Conservation (phyloP, 129 eudicot genomes). For the Solidago caesia region DNA sequence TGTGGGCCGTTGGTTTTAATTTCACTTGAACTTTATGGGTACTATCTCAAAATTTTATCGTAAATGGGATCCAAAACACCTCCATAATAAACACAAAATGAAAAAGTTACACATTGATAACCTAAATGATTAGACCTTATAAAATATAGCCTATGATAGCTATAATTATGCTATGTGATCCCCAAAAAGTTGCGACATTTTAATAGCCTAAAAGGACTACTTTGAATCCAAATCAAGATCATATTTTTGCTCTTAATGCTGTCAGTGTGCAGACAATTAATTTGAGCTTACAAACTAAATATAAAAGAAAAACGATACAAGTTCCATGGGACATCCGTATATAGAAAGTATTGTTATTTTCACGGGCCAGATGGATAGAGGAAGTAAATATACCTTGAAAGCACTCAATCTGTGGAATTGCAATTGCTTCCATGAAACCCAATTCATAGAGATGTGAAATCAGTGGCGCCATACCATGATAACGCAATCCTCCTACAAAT, state of each 20-base stretch:
- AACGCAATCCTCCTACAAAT: constrained; percentile 81
- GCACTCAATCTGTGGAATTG: constrained; percentile 89
- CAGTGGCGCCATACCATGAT: constrained; percentile 96
- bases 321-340: neutral
- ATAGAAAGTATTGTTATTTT: neutral
- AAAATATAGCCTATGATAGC: neutral
- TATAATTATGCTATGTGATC: neutral
- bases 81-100: neutral
- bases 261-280: no score
- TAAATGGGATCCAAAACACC: neutral
- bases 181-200: neutral
- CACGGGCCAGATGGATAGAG: neutral
- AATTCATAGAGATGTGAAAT: constrained; percentile 83
- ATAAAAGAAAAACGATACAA: neutral
- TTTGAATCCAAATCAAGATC: neutral
- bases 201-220: no score
- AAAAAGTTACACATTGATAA: neutral
- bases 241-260: neutral
- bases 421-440: constrained; percentile 79
- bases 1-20: neutral
- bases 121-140: neutral
- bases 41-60: neutral
- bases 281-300: neutral
- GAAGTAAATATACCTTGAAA: constrained; percentile 58
- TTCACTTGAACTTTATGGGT: neutral